Conservation (phyloP, 1,139 yeast species). For the Hansenula sp. region DNA sequence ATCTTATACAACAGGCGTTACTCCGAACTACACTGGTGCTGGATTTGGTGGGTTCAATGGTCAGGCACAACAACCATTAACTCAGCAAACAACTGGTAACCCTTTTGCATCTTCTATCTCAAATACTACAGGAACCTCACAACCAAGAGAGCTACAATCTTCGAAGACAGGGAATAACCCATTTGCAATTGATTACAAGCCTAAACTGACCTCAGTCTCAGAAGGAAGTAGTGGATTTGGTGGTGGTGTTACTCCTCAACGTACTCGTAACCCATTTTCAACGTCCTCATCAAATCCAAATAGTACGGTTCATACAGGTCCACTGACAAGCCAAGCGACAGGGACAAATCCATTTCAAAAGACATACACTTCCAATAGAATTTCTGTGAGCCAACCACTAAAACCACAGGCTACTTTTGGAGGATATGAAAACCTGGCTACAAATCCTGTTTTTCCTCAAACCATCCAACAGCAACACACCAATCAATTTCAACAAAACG, state of each 20-base stretch:
- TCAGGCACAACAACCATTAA: constrained; percentile 18
- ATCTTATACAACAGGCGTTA: constrained; percentile 10
- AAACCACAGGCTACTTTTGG: constrained; percentile 61
- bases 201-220: constrained; percentile 14
- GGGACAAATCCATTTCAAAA: constrained; percentile 29
- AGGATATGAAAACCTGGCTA: constrained; percentile 59
- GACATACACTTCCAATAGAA: constrained; percentile 18
- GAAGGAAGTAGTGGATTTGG: constrained; percentile 6
- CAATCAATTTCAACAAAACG: constrained; percentile 25
- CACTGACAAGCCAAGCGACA: constrained; percentile 15
- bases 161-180: constrained; percentile 25
- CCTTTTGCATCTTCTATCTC: constrained; percentile 20
- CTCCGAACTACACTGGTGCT: constrained; percentile 46
- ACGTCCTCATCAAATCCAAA: constrained; percentile 17
- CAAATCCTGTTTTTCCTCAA: constrained; percentile 63
- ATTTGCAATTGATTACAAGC: constrained; percentile 27
- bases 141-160: constrained; percentile 25
- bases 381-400: constrained; percentile 26
- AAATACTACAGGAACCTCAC: constrained; percentile 7
- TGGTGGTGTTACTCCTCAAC: constrained; percentile 9
- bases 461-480: constrained; percentile 38
- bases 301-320: constrained; percentile 7
- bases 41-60: constrained; percentile 53
- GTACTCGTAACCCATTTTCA: constrained; percentile 24
- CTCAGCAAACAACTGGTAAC: constrained; percentile 19